Base-by-base conservation (phyloP, 2,329 filamentous ascomycete species). In the Sclerotinia sclerotiorum region DNA sequence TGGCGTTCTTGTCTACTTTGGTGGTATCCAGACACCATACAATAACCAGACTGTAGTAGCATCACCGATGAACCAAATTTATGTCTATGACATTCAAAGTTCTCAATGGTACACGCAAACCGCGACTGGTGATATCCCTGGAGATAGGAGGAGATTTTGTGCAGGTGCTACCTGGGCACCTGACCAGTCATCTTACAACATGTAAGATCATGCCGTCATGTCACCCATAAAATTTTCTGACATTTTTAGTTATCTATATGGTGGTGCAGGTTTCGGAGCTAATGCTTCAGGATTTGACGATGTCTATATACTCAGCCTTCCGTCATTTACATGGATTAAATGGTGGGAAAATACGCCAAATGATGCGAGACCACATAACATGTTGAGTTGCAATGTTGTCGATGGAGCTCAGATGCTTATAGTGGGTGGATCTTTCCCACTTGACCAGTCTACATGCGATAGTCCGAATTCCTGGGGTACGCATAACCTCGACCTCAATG, bases 291-390 rank as follows among this genome's bases (percentile, higher is more conserved):
- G 85, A 29, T 89, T 82, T 73, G 85, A 88, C 73, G 87, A 90
- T 77, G 81, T 85, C 67, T 90, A 88, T 73, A 84, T 89, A 67
- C 80, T 90, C 27, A 83, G 84, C 10, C 79, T 90, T 21, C 88
- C 87, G 1, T 84, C 85, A 1, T 90, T 90, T 76, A 84, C 81
- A 4, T 90, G 87, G 87, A 84, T 88, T 70, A 85, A 84, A 70
- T 83, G 82, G 17, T 77, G 77, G 57, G 77, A 80, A 67, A 74
- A 74, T 60, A 78, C 81, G 68, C 80, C 80, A 0, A 79, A 81
- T 42, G 7, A 11, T 15, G 24, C 32, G 4, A 75, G 74, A 51
- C 82, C 82, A 19, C 85, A 87, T 71, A 83, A 88, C 75, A 84
- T 83, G 35, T 79, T 87, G 39, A 84, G 81, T 48, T 89, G 87